A percentile compares a stretch with the other conserved stretches of the same genome.
These are phyloP conservation scores for Didymella segeticola DNA, from an alignment of 2,329 filamentous ascomycete genomes.

Conservation along the genomic window DNA sequence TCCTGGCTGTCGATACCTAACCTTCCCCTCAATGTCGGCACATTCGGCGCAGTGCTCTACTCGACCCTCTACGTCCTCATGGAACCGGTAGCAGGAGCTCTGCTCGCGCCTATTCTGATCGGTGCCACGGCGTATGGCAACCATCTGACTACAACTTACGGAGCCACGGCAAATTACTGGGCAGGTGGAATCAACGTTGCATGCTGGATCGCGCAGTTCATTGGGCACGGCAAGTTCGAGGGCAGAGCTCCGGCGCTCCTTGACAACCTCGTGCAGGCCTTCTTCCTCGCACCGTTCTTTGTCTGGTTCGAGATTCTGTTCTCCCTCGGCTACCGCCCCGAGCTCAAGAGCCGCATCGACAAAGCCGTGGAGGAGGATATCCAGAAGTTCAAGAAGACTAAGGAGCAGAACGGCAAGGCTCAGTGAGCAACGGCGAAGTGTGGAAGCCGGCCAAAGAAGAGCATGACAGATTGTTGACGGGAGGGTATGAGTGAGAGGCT, in stretches of 20 bases:
- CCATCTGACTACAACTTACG: slow-evolving; percentile 71
- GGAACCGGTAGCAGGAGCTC: slow-evolving; percentile 87
- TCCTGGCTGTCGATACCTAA: slow-evolving; percentile 61
- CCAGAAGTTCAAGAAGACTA: slow-evolving; percentile 69
- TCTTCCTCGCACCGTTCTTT: slow-evolving; percentile 94
- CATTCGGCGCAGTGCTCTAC: slow-evolving; percentile 67
- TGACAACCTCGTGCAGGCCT: slow-evolving; percentile 88
- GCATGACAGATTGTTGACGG: neutral
- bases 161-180: slow-evolving; percentile 65
- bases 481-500: neutral
- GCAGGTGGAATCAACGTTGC: slow-evolving; percentile 73
- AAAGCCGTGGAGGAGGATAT: slow-evolving; percentile 78
- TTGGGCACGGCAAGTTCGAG: slow-evolving; percentile 91
- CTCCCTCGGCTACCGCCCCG: slow-evolving; percentile 85
- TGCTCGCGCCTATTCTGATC: slow-evolving; percentile 78
- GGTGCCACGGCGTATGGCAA: slow-evolving; percentile 77
- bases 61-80: slow-evolving; percentile 85
- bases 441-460: neutral
- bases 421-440: neutral
- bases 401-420: slow-evolving; percentile 51
- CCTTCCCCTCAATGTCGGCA: slow-evolving; percentile 66
- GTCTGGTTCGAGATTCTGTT: slow-evolving; percentile 97
- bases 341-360: slow-evolving; percentile 82
- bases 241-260: slow-evolving; percentile 85
- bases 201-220: slow-evolving; percentile 87